Percentiles rank a stretch among this genome's conserved stretches.
Evolutionary conservation across 768 basidiomycete species (phyloP).

Genomic region (Lactarius evosmus): DNA sequence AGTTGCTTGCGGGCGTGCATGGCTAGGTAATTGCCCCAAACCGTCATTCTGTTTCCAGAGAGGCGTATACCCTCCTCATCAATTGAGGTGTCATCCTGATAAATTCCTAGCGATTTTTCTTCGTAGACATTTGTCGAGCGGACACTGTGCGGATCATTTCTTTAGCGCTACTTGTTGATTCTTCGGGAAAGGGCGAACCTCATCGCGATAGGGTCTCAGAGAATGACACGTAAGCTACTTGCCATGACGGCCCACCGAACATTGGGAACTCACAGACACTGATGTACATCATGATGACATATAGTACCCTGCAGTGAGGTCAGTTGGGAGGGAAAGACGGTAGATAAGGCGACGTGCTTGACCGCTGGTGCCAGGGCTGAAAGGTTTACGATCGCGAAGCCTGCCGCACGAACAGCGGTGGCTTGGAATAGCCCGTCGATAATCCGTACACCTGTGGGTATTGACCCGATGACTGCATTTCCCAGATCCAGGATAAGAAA

Average conservation of each 20-base stretch:
- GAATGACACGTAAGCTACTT: constrained; percentile 14
- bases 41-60: constrained; percentile 48
- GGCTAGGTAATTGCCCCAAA: constrained; percentile 75
- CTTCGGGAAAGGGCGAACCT: constrained; percentile 43
- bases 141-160: constrained; percentile 49
- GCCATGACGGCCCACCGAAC: constrained; percentile 14
- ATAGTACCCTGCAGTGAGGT: constrained; percentile 56
- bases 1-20: constrained; percentile 86
- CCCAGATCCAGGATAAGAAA: constrained; percentile 89
- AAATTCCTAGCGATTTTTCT: constrained; percentile 85
- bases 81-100: constrained; percentile 42
- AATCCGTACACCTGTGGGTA: constrained; percentile 71
- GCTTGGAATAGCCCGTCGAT: constrained; percentile 77
- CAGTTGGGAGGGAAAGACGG: not conserved
- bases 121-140: constrained; percentile 95
- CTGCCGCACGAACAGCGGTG: constrained; percentile 78
- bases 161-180: not conserved
- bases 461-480: constrained; percentile 58
- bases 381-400: constrained; percentile 76
- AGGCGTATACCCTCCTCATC: constrained; percentile 41
- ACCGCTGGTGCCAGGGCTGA: constrained; percentile 82
- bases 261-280: constrained; percentile 59
- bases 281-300: constrained; percentile 93
- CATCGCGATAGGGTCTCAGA: constrained; percentile 72
- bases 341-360: constrained; percentile 51